Evolutionary conservation across 139 green algal genomes (phyloP).

Genomic region (Picocystis salinarum): DNA sequence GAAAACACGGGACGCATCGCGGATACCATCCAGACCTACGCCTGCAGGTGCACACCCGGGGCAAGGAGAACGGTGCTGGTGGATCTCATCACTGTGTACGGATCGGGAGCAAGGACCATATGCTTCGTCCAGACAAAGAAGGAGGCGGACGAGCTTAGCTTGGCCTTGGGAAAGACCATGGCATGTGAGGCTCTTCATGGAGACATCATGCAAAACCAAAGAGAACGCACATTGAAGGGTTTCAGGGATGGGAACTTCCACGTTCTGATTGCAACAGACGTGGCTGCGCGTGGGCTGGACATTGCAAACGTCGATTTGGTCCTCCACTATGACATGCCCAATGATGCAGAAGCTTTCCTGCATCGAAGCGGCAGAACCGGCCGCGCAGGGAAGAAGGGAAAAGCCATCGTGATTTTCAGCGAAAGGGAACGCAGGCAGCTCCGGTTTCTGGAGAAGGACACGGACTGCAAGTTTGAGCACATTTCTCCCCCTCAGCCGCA

Average conservation of each 20-base stretch:
- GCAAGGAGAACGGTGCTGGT: slow-evolving; percentile 46
- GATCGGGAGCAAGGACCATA: slow-evolving; percentile 4
- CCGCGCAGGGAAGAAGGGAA: slow-evolving; percentile 40
- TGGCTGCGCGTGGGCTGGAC: slow-evolving; percentile 34
- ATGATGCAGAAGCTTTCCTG: slow-evolving; percentile 34
- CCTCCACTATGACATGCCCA: slow-evolving; percentile 38
- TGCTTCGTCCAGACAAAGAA: slow-evolving; percentile 22
- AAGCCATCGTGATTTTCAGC: slow-evolving; percentile 72
- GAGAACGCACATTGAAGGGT: slow-evolving; percentile 23
- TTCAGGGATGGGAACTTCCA: slow-evolving; percentile 25
- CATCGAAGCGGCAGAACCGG: slow-evolving; percentile 47
- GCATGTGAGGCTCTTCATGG: slow-evolving; percentile 28
- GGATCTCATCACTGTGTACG: slow-evolving; percentile 71
- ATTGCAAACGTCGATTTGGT: slow-evolving; percentile 39
- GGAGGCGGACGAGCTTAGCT: slow-evolving; percentile 27
- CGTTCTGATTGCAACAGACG: slow-evolving; percentile 41
- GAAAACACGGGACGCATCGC: slow-evolving; percentile 40
- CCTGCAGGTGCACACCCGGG: slow-evolving; percentile 11
- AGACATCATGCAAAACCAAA: slow-evolving; percentile 28
- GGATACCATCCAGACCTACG: slow-evolving; percentile 19
- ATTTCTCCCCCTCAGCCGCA: slow-evolving; percentile 22
- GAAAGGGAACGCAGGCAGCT: slow-evolving; percentile 29
- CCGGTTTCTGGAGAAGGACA: slow-evolving; percentile 40
- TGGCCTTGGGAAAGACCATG: slow-evolving; percentile 5
- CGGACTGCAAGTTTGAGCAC: slow-evolving; percentile 22